These are phyloP conservation scores for Monascus ruber DNA, from an alignment of 2,329 filamentous ascomycete species.

Conservation along the genomic window DNA sequence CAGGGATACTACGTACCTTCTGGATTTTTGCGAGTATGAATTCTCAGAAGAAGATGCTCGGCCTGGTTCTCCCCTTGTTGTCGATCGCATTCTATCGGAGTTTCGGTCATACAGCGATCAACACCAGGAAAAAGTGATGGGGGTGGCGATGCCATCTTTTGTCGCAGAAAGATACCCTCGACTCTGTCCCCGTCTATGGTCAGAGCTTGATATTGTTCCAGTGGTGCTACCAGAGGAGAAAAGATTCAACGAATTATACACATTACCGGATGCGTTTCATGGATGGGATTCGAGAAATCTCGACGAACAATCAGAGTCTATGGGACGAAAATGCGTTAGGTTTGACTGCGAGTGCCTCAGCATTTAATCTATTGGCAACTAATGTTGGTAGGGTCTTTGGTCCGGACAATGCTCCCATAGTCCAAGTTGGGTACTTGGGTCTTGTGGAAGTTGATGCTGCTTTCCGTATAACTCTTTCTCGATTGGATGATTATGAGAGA, in stretches of 20 bases:
- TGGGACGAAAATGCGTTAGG: conserved; percentile 68
- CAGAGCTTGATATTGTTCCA: conserved; percentile 64
- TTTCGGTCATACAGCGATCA: conserved; percentile 50
- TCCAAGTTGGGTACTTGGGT: conserved; percentile 55
- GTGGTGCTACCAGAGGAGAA: conserved; percentile 44
- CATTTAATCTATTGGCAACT: conserved; percentile 4
- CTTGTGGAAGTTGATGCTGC: conserved; percentile 59
- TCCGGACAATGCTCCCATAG: conserved; percentile 56
- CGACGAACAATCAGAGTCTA: conserved; percentile 71
- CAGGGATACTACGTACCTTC: conserved; percentile 62
- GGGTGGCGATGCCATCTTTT: conserved; percentile 54
- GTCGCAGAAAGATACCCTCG: conserved; percentile 51
- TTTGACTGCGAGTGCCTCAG: conserved; percentile 18
- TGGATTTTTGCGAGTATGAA: conserved; percentile 59
- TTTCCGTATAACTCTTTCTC: conserved; percentile 51
- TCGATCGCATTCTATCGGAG: conserved; percentile 48
- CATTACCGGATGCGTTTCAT: conserved; percentile 23
- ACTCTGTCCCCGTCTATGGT: conserved; percentile 62
- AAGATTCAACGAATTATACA: conserved; percentile 9
- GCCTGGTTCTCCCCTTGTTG: conserved; percentile 36
- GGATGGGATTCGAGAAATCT: conserved; percentile 47
- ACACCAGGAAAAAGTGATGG: conserved; percentile 63
- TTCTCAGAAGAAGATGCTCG: conserved; percentile 36
- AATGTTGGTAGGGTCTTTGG: conserved; percentile 50
- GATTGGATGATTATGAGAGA: conserved; percentile 45